Percentiles rank a stretch among this genome's conserved stretches.
Conservation (phyloP, 495 filamentous ascomycete genomes). For the Lichina pygmaea region DNA sequence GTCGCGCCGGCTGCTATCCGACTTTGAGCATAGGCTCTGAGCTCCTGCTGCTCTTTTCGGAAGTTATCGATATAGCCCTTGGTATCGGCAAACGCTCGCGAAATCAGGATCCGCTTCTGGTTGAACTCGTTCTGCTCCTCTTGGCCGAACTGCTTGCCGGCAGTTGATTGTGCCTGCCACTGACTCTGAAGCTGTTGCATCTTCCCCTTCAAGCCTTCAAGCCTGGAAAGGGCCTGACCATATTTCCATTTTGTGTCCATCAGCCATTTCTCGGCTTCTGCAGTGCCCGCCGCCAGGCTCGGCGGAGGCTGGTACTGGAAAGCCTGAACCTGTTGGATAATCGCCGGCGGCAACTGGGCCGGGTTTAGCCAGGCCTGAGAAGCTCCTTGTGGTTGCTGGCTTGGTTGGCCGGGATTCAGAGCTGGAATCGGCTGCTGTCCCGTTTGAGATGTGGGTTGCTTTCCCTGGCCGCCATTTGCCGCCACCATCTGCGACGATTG, state of each 20-base stretch:
- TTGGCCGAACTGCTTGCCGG: slow-evolving; percentile 12
- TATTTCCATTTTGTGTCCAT: slow-evolving; percentile 24
- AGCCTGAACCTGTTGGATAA: slow-evolving; percentile 15
- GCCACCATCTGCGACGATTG: slow-evolving; percentile 12
- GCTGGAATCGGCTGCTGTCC: no score
- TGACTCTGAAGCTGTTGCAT: slow-evolving; percentile 10
- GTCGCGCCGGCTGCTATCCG: no score
- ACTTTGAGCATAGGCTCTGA: background rate
- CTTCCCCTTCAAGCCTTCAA: slow-evolving; percentile 16
- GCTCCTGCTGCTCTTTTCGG: slow-evolving; percentile 10
- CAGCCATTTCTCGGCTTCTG: slow-evolving; percentile 22
- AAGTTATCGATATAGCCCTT: slow-evolving; percentile 17
- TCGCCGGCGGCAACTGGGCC: background rate
- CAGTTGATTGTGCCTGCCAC: slow-evolving; percentile 9
- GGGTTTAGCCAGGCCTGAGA: background rate
- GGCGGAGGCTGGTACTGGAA: slow-evolving; percentile 21
- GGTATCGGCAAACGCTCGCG: slow-evolving; percentile 19
- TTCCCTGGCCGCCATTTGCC: no score
- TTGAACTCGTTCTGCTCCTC: slow-evolving; percentile 20
- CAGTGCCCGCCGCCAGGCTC: slow-evolving; percentile 13
- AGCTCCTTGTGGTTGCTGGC: slow-evolving; percentile 4
- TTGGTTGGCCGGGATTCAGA: slow-evolving; percentile 11
- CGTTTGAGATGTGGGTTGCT: no score
- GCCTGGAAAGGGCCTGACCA: slow-evolving; percentile 23
- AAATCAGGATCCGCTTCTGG: slow-evolving; percentile 4